These are phyloP conservation scores for Biscogniauxia sp. DNA, from an alignment of 2,329 filamentous ascomycete species.

Conservation along the genomic window DNA sequence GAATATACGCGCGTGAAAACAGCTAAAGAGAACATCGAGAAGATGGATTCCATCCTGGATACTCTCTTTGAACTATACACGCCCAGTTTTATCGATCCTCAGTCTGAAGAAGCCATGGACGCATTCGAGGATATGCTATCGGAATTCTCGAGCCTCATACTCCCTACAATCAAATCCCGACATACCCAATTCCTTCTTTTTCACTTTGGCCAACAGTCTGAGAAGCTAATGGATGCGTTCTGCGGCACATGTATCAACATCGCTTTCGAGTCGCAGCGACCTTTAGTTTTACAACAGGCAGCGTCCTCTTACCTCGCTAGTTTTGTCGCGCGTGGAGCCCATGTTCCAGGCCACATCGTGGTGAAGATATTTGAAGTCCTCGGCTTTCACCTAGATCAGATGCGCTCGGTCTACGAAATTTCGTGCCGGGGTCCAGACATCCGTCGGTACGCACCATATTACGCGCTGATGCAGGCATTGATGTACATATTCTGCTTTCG, in stretches of 20 bases:
- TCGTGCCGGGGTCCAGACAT: conserved; percentile 82
- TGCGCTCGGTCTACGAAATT: conserved; percentile 70
- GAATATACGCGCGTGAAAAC: conserved; percentile 65
- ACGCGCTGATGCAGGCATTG: conserved; percentile 82
- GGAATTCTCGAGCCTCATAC: conserved; percentile 83
- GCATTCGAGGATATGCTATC: conserved; percentile 76
- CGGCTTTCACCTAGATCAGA: conserved; percentile 70
- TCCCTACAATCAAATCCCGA: conserved; percentile 86
- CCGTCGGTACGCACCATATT: conserved; percentile 79
- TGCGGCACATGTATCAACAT: conserved; percentile 73
- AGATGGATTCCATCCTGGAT: conserved; percentile 88
- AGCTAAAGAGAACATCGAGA: conserved; percentile 79
- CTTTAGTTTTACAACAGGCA: conserved; percentile 74
- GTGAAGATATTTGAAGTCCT: conserved; percentile 79
- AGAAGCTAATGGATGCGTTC: conserved; percentile 77
- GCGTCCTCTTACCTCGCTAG: conserved; percentile 91
- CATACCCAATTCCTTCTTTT: conserved; percentile 96
- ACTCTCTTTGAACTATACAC: conserved; percentile 82
- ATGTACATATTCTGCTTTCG: conserved; percentile 98
- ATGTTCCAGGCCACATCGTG: conserved; percentile 74
- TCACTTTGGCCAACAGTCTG: conserved; percentile 84
- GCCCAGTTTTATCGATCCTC: conserved; percentile 66
- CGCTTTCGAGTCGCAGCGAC: conserved; percentile 67
- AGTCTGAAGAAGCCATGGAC: conserved; percentile 65
- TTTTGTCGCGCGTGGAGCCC: conserved; percentile 86